Percentiles rank a stretch among this genome's conserved stretches.
phyloP scores from a whole-genome alignment of 805 yeast species.

The Yarrowia bubula region DNA sequence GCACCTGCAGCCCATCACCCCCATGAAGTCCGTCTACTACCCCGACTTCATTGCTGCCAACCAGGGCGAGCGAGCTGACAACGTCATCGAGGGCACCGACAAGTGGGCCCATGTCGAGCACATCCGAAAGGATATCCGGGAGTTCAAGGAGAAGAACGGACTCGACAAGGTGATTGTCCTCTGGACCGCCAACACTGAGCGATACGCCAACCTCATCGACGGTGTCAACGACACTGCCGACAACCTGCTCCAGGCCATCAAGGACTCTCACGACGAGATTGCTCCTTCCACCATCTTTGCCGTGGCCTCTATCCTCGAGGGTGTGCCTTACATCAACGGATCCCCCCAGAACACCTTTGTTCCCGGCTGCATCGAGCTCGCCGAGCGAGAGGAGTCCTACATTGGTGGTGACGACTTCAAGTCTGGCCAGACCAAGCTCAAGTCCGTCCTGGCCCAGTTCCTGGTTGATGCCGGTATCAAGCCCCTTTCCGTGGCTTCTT shows the following conservation, averaged over 20 bases:
- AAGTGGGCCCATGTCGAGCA: slow-evolving; percentile 90
- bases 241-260: slow-evolving; percentile 69
- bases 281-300: slow-evolving; percentile 95
- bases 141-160: slow-evolving; percentile 66
- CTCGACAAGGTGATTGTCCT: slow-evolving; percentile 86
- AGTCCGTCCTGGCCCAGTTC: slow-evolving; percentile 94
- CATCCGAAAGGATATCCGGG: slow-evolving; percentile 77
- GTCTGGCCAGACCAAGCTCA: slow-evolving; percentile 92
- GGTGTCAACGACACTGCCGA: slow-evolving; percentile 90
- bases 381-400: slow-evolving; percentile 69
- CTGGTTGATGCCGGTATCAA: slow-evolving; percentile 96
- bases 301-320: slow-evolving; percentile 85
- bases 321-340: slow-evolving; percentile 88
- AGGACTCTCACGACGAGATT: slow-evolving; percentile 75
- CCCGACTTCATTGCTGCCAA: slow-evolving; percentile 96
- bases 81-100: slow-evolving; percentile 65
- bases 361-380: slow-evolving; percentile 89
- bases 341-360: slow-evolving; percentile 98
- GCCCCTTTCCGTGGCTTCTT: slow-evolving; percentile 91
- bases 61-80: slow-evolving; percentile 89
- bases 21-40: slow-evolving; percentile 84
- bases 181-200: slow-evolving; percentile 98
- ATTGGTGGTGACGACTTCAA: slow-evolving; percentile 98
- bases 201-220: slow-evolving; percentile 71
- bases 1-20: slow-evolving; percentile 58